A percentile compares a stretch with the other conserved stretches of the same genome.
Conservation (phyloP, 164 flowering plant species). For the Chloranthus sessilifolius region DNA sequence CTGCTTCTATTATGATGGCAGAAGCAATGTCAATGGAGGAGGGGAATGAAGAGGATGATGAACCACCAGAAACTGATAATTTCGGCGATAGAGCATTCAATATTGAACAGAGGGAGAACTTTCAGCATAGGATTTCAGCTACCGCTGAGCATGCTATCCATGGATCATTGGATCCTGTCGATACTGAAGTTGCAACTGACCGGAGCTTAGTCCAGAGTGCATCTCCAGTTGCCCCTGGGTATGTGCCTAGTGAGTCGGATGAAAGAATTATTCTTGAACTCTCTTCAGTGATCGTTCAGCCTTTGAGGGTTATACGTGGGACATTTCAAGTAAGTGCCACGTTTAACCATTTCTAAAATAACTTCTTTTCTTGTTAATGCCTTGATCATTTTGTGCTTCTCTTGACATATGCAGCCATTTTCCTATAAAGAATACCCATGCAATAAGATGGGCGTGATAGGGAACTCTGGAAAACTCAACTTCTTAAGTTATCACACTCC, state of each 20-base stretch:
- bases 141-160: slow-evolving; percentile 31
- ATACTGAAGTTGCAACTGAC: slow-evolving; percentile 32
- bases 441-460: no score
- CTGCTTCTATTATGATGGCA: slow-evolving; percentile 62
- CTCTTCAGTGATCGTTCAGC: slow-evolving; percentile 86
- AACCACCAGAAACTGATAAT: slow-evolving; percentile 43
- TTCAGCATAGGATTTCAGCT: slow-evolving; percentile 31
- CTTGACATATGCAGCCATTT: background rate
- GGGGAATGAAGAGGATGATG: slow-evolving; percentile 70
- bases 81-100: slow-evolving; percentile 26
- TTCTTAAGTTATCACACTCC: no score
- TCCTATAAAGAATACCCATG: no score
- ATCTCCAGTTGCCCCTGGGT: slow-evolving; percentile 67
- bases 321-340: slow-evolving; percentile 78
- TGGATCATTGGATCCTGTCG: slow-evolving; percentile 27
- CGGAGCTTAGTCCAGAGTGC: slow-evolving; percentile 37
- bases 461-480: no score
- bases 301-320: slow-evolving; percentile 69
- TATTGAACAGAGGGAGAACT: slow-evolving; percentile 32
- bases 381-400: slow-evolving; percentile 3
- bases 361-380: background rate
- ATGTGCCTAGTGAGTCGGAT: slow-evolving; percentile 85
- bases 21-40: slow-evolving; percentile 76
- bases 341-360: background rate
- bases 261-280: slow-evolving; percentile 94